Percentiles rank a stretch among this genome's conserved stretches.
Conservation (phyloP, 345 rosid species). For the Raphanus raphanistrum region DNA sequence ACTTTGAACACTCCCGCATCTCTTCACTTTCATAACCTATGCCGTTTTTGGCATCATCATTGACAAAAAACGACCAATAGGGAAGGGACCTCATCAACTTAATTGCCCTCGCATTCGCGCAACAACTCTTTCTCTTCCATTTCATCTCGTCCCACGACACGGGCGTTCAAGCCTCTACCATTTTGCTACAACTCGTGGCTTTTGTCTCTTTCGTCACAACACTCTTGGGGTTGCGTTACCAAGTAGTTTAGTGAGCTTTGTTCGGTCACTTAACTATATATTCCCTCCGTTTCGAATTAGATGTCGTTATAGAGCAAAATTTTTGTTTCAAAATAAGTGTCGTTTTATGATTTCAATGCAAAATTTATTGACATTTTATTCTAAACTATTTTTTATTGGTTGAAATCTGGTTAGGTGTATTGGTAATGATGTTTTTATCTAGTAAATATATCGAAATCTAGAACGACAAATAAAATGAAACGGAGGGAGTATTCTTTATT, state of each 20-base stretch:
- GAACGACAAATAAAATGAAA: no score
- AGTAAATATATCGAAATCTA: no score
- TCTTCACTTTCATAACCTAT: slow-evolving; percentile 65
- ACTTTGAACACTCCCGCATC: slow-evolving; percentile 78
- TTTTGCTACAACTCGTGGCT: slow-evolving; percentile 56
- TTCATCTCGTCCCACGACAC: slow-evolving; percentile 78
- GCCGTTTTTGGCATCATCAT: slow-evolving; percentile 61
- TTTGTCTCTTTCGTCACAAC: slow-evolving; percentile 54
- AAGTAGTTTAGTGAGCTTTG: no score
- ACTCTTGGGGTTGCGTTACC: slow-evolving; percentile 57
- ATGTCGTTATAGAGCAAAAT: no score
- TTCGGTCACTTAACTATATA: no score
- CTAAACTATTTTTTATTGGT: no score
- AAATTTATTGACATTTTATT: no score
- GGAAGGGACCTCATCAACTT: slow-evolving; percentile 49
- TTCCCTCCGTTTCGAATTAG: no score
- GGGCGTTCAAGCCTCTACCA: slow-evolving; percentile 86
- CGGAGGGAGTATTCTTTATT: slow-evolving; percentile 24
- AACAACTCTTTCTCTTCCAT: slow-evolving; percentile 68
- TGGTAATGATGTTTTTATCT: no score
- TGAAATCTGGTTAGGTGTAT: no score
- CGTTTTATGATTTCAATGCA: no score
- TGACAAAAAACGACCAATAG: slow-evolving; percentile 43
- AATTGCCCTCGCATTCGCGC: slow-evolving; percentile 64
- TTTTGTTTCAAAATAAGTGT: no score